A percentile compares a stretch with the other conserved stretches of the same genome.
Conservation (phyloP, 176 grass and related monocot species). For the Elymus sibiricus region DNA sequence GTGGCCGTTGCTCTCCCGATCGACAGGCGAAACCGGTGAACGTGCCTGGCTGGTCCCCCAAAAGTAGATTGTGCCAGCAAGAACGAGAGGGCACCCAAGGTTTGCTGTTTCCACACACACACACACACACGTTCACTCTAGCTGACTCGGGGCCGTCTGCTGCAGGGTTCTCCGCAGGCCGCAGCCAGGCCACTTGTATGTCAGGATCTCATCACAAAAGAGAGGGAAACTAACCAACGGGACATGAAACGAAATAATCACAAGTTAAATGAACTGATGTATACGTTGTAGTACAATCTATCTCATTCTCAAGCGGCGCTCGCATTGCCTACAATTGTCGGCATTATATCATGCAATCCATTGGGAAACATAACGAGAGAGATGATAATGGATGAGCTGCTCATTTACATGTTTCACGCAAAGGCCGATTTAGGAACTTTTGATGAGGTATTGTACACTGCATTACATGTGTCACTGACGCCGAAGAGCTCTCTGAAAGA, state of each 20-base stretch:
- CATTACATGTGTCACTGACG: background rate
- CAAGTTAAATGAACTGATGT: background rate
- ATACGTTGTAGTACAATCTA: background rate
- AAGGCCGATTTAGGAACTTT: background rate
- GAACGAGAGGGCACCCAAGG: no score
- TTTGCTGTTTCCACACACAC: no score
- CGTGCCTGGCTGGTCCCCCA: background rate
- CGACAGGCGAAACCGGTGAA: background rate
- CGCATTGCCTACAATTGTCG: background rate
- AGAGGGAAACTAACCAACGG: background rate
- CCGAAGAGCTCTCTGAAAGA: background rate
- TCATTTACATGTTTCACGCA: conserved; percentile 13
- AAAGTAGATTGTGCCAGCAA: no score
- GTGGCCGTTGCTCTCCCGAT: background rate
- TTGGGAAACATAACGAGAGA: background rate
- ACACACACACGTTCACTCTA: no score
- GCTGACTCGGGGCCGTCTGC: no score
- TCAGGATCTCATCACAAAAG: background rate
- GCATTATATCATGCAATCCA: background rate
- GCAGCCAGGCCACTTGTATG: no score
- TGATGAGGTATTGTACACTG: background rate
- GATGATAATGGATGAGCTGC: background rate
- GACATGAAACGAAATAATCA: background rate
- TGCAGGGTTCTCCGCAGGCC: no score
- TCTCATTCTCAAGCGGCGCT: background rate